These are phyloP conservation scores for Tricholoma terreum DNA, from an alignment of 768 basidiomycete genomes.

Conservation along the genomic window DNA sequence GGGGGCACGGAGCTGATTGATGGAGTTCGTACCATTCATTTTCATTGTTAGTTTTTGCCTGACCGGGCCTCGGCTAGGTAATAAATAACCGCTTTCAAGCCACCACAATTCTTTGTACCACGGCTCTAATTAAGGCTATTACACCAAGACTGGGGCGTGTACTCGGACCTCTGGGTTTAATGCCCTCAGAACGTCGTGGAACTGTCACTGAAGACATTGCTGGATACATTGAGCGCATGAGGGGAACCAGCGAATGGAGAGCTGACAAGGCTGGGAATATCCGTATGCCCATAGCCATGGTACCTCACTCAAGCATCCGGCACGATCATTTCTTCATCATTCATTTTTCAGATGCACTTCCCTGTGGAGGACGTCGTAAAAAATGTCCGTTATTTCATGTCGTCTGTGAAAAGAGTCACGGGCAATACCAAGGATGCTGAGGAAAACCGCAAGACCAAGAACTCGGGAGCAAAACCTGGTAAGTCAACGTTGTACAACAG, in stretches of 20 bases:
- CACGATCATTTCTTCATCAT: background rate
- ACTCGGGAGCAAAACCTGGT: slow-evolving; percentile 48
- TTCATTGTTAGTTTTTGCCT: slow-evolving; percentile 1
- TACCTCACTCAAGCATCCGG: slow-evolving; percentile 29
- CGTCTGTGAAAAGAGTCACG: slow-evolving; percentile 69
- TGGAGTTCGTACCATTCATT: slow-evolving; percentile 53
- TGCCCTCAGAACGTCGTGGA: slow-evolving; percentile 93
- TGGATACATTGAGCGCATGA: slow-evolving; percentile 74
- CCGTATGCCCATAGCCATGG: slow-evolving; percentile 76
- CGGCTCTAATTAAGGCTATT: slow-evolving; percentile 73
- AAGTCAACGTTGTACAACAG: slow-evolving; percentile 12
- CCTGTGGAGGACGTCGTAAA: slow-evolving; percentile 70
- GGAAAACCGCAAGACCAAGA: slow-evolving; percentile 35
- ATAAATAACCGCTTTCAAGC: slow-evolving; percentile 71
- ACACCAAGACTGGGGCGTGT: slow-evolving; percentile 75
- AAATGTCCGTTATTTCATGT: slow-evolving; percentile 76
- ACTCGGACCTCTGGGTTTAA: slow-evolving; percentile 86
- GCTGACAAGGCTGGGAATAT: slow-evolving; percentile 87
- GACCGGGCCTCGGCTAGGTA: slow-evolving; percentile 44
- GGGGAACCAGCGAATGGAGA: slow-evolving; percentile 89
- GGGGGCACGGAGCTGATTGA: slow-evolving; percentile 89
- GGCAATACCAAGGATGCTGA: slow-evolving; percentile 62
- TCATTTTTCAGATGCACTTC: slow-evolving; percentile 60
- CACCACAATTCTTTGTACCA: slow-evolving; percentile 82
- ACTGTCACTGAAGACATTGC: slow-evolving; percentile 90